These are phyloP conservation scores for Aspergillus sergii DNA, from an alignment of 2,329 filamentous ascomycete species.

Conservation along the genomic window DNA sequence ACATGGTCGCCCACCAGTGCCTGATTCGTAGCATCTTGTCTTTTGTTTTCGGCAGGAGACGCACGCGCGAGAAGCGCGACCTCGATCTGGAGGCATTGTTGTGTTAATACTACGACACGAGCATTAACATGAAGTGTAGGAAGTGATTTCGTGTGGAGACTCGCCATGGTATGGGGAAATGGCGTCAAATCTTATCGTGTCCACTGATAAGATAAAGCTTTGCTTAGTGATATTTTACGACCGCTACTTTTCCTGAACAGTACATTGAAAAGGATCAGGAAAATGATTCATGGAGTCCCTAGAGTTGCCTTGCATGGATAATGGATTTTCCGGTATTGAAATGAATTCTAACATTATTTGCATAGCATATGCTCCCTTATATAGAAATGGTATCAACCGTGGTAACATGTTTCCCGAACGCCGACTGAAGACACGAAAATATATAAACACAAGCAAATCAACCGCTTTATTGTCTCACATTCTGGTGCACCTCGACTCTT, in stretches of 20 bases:
- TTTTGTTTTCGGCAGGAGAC: conserved; percentile 44
- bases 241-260: background rate
- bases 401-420: background rate
- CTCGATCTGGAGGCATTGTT: conserved; percentile 13
- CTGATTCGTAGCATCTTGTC: conserved; percentile 45
- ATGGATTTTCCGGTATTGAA: no score
- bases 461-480: background rate
- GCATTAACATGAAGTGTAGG: background rate
- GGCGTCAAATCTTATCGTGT: background rate
- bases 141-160: background rate
- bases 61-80: conserved; percentile 39
- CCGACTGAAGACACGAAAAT: background rate
- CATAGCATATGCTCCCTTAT: background rate
- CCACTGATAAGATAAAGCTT: conserved; percentile 6
- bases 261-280: no score
- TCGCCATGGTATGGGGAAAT: conserved; percentile 3
- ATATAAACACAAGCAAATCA: background rate
- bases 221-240: background rate
- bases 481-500: conserved; percentile 46
- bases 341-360: background rate
- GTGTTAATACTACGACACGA: background rate
- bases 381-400: background rate
- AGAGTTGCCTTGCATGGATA: no score
- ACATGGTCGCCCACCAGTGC: conserved; percentile 32
- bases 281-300: no score